Percentiles rank a stretch among this genome's conserved stretches.
phyloP scores from a whole-genome alignment of 202 grass and related monocot genomes.

The Panicum hallii region DNA sequence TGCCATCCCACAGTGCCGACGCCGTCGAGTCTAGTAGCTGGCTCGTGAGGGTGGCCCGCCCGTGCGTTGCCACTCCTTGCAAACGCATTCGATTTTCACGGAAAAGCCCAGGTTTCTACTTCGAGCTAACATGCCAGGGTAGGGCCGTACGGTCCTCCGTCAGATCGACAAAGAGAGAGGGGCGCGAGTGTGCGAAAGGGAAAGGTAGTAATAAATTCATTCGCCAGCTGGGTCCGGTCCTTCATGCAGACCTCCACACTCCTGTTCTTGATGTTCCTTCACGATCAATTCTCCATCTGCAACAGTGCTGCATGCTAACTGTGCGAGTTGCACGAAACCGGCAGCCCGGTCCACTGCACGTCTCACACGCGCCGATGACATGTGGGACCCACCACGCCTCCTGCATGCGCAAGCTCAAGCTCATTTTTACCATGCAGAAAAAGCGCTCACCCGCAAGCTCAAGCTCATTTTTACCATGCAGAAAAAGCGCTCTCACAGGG shows the following conservation, averaged over 20 bases:
- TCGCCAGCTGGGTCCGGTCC: not conserved
- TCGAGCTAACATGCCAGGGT: not conserved
- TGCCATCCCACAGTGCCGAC: not conserved
- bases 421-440: not conserved
- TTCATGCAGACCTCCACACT: not conserved
- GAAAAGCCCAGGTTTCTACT: not conserved
- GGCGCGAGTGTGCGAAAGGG: not conserved
- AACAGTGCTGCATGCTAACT: not conserved
- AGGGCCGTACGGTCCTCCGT: not conserved
- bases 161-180: not conserved
- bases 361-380: not conserved
- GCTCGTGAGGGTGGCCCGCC: not conserved
- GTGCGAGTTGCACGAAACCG: not conserved
- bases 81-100: not conserved
- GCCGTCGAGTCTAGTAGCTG: not conserved
- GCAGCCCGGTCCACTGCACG: not conserved
- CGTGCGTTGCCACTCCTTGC: not conserved
- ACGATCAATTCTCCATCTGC: not conserved
- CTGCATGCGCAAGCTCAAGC: not conserved
- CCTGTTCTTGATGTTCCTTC: not conserved
- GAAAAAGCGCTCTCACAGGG: too few species aligned
- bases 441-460: not conserved
- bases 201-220: not conserved
- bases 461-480: not conserved
- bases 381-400: not conserved